Evolutionary conservation across 805 yeast species (phyloP), one percentile per base, ranked within the genome.

Genomic region (Candida piceae): DNA sequence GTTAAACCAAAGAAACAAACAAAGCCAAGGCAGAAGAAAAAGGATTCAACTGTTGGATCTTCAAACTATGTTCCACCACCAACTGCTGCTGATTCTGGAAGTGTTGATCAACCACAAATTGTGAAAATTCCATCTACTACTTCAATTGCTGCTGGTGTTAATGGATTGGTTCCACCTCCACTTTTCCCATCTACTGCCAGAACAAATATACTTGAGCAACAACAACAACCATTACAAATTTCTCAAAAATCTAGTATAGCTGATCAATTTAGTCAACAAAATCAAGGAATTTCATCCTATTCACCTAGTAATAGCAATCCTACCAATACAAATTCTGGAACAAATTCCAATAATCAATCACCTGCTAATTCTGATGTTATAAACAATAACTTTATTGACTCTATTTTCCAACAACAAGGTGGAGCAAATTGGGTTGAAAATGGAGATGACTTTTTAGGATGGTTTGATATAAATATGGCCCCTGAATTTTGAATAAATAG

Each of bases 381-480:
- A 36, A 55, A 44, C 47, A 57, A 45, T 16, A 38, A 48, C 36
- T 62, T 63, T 38, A 59, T 63, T 19, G 66, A 81, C 49, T 68
- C 69, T 15, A 82, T 84, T 47, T 78, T 84, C 60, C 87, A 82
- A 55, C 87, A 82, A 54, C 87, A 82, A 57, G 93, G 84, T 48
- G 83, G 88, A 19, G 77, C 80, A 23, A 89, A 87, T 21, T 86
- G 95, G 95, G 72, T 80, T 55, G 88, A 85, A 53, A 85, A 79
- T 35, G 73, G 71, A 31, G 97, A 89, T 53, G 97, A 89, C 55
- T 83, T 89, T 52, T 64, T 89, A 32, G 97, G 97, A 10, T 89
- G 96, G 96, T 84, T 89, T 66, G 95, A 86, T 55, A 78, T 79
- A 57, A 82, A 82, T 51, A 76, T 74, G 81, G 78, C 76, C 4